Percentiles rank a stretch among this genome's conserved stretches.
These are phyloP conservation scores for Rhynchospora breviuscula DNA, from an alignment of 176 grass and related monocot species.

Conservation along the genomic window DNA sequence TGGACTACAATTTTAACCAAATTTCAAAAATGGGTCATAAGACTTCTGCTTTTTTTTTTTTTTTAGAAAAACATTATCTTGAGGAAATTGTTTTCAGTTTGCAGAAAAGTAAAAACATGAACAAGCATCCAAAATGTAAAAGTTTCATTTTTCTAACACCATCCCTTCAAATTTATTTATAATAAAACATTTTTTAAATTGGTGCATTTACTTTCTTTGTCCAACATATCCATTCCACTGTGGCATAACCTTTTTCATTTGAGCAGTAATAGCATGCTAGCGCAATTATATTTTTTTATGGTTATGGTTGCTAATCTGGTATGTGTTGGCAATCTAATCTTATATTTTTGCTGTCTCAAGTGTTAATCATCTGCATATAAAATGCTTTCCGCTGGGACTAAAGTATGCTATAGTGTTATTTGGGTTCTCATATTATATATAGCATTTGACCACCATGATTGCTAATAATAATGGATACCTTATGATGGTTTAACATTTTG, in stretches of 20 bases:
- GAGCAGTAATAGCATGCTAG: neutral
- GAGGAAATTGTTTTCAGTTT: neutral
- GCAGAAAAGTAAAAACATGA: neutral
- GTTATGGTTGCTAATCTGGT: constrained; percentile 1
- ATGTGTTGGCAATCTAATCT: constrained; percentile 17
- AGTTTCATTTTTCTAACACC: neutral
- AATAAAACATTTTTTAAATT: too few relatives aligned
- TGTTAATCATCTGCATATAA: neutral
- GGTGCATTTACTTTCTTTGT: neutral
- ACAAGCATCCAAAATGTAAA: neutral
- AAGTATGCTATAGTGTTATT: neutral
- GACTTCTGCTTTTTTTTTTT: neutral
- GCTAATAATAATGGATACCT: neutral
- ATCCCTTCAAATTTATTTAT: too few relatives aligned
- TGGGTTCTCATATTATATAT: neutral
- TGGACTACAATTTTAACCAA: neutral
- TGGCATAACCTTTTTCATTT: neutral
- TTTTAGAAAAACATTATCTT: neutral
- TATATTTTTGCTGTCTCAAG: neutral
- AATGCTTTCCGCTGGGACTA: neutral
- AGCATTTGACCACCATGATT: neutral
- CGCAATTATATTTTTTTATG: neutral
- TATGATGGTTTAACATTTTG: neutral
- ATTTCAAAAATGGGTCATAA: neutral
- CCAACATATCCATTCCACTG: too few relatives aligned